Evolutionary conservation across 768 basidiomycete species (phyloP).

Genomic region (Hericium rajendrae): DNA sequence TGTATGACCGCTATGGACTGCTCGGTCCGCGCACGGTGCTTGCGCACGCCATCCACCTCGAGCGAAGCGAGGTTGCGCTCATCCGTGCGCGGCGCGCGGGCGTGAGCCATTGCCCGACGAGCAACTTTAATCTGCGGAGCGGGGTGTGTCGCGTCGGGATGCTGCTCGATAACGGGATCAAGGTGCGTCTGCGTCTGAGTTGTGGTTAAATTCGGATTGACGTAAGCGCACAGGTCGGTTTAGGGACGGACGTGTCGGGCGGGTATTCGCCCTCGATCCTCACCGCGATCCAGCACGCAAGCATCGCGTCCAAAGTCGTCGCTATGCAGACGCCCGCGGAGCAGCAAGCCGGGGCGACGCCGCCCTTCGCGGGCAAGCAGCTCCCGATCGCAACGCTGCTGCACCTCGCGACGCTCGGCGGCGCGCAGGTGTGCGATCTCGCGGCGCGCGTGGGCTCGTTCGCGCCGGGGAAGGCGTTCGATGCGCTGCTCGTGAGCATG

Average conservation of each 20-base stretch:
- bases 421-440: constrained; percentile 74
- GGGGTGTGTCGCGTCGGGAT: constrained; percentile 74
- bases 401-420: constrained; percentile 87
- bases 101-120: constrained; percentile 88
- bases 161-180: constrained; percentile 77
- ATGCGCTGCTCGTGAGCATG: constrained; percentile 71
- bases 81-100: constrained; percentile 60
- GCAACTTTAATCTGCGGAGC: constrained; percentile 85
- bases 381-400: constrained; percentile 69
- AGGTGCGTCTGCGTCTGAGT: too few relatives aligned
- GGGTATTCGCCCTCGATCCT: constrained; percentile 80
- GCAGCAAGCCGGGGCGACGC: not conserved
- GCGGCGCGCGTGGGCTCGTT: constrained; percentile 68
- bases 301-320: constrained; percentile 73
- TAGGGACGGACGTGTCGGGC: constrained; percentile 92
- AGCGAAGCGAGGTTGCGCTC: constrained; percentile 60
- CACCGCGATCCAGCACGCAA: constrained; percentile 60
- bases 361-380: constrained; percentile 44
- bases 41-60: constrained; percentile 80
- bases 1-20: constrained; percentile 75
- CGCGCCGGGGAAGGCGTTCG: constrained; percentile 75
- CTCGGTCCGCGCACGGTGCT: constrained; percentile 75
- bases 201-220: too few relatives aligned
- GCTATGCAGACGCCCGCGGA: constrained; percentile 34
- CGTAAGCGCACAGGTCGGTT: constrained; percentile 53